phyloP scores from a whole-genome alignment of 2,329 filamentous ascomycete species.

The Aureobasidium subglaciale region DNA sequence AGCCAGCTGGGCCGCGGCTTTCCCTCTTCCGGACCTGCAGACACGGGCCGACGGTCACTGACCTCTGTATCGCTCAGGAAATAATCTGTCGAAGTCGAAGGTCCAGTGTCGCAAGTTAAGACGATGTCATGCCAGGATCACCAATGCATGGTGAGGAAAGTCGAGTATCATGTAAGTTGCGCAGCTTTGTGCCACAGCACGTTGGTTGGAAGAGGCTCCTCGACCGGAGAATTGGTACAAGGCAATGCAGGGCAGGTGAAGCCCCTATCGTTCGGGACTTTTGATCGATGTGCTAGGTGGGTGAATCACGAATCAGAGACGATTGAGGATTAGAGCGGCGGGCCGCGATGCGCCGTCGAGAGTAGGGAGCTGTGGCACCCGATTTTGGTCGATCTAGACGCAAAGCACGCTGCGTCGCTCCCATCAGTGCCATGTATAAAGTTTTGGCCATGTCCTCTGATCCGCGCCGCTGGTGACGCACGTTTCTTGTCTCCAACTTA shows the following conservation, averaged over 20 bases:
- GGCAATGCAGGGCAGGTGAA: slow-evolving; percentile 11
- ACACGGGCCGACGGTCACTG: background rate
- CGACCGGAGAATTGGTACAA: slow-evolving; percentile 3
- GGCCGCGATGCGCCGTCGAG: slow-evolving; percentile 7
- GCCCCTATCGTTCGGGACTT: slow-evolving; percentile 8
- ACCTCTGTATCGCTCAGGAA: background rate
- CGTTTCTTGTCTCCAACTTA: slow-evolving; percentile 10
- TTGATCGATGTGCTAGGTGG: background rate
- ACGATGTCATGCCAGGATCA: background rate
- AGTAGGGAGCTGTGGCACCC: background rate
- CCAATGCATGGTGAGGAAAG: background rate
- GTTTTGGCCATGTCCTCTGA: background rate
- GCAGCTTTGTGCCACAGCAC: background rate
- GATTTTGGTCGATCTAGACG: slow-evolving; percentile 10
- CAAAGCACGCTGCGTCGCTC: background rate
- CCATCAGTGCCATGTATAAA: too few relatives aligned
- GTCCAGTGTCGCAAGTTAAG: background rate
- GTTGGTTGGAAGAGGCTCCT: background rate
- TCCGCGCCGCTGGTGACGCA: slow-evolving; percentile 9
- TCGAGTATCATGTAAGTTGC: background rate
- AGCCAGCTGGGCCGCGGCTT: slow-evolving; percentile 7
- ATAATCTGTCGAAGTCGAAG: background rate
- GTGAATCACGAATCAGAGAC: background rate
- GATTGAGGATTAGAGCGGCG: background rate
- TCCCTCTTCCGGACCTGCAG: slow-evolving; percentile 4